Base-by-base conservation (phyloP, 495 filamentous ascomycete genomes). In the Penicillium taxi region DNA sequence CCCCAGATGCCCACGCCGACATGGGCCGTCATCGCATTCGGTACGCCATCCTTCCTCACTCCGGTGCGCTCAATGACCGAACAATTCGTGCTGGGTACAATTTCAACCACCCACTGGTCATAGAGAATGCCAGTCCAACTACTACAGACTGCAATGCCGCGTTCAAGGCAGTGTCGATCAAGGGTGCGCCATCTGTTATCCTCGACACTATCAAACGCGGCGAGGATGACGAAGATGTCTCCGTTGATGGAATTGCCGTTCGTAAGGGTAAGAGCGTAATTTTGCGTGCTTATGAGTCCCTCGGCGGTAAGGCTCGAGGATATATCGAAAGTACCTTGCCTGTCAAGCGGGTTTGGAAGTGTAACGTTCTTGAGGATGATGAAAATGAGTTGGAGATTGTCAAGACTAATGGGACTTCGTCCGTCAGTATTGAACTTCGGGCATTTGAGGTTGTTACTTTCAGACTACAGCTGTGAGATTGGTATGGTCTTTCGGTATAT, bases 141-240 rank as follows among this genome's bases (percentile, higher is more conserved):
- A 31, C 15, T 19, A 11, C 41, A 1, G 29, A 13, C 4, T 40
- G 32, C 3, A 52, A 59, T 22, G 47, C 61, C 4, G 36, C 48
- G 6, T 62, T 78, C 48, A 58, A 59, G 17, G 52, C 75, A 3
- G 62, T 90, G 11, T 65, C 70, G 22, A 57, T 87, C 1, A 66
- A 59, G 2, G 70, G 73, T 14, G 67, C 75, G 15, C 54, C 67
- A 9, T 75, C 80, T 6, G 61, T 95, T 13, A 63, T 95, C 15
- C 67, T 95, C 5, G 88, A 95, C 52, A 80, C 75, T 11, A 68
- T 95, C 46, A 95, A 95, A 70, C 80, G 91, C 36, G 91, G 87
- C 16, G 93, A 96, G 61, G 91, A 98, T 47, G 91, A 98, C 47
- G 86, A 84, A 55, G 91, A 94, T 50, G 77, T 95, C 11, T 82